A percentile compares a stretch with the other conserved stretches of the same genome.
These are phyloP conservation scores for Trichosporon inkin DNA, from an alignment of 1,284 basidiomycete species.

Conservation along the genomic window DNA sequence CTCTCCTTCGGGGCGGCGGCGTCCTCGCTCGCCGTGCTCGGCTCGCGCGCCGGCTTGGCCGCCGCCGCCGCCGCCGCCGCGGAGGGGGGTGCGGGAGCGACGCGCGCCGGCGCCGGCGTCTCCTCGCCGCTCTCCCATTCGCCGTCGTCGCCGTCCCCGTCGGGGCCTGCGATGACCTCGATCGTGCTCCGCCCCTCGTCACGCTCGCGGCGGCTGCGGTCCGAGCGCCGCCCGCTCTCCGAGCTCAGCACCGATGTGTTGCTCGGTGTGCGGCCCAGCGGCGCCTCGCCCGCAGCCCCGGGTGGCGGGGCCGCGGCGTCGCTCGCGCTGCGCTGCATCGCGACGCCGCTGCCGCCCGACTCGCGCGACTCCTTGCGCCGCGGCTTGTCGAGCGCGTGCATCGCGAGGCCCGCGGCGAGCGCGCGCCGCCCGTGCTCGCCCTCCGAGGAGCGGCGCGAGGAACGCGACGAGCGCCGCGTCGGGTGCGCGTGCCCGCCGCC, in stretches of 20 bases:
- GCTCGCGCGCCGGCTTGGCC: slow-evolving; percentile 13
- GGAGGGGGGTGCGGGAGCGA: no score
- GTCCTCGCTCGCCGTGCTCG: no score
- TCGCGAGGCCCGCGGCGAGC: slow-evolving; percentile 38
- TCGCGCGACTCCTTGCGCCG: neutral
- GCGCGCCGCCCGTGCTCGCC: slow-evolving; percentile 40
- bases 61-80: neutral
- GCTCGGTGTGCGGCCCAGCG: neutral
- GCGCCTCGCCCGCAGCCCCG: neutral
- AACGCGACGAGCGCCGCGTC: slow-evolving; percentile 16
- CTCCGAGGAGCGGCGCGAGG: slow-evolving; percentile 28
- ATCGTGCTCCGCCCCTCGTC: slow-evolving; percentile 13
- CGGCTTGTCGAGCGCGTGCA: slow-evolving; percentile 35
- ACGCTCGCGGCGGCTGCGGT: neutral
- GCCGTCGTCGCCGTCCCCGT: slow-evolving; percentile 6
- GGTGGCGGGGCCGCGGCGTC: neutral
- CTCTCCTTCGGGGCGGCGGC: no score
- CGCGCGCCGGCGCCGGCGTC: slow-evolving; percentile 13
- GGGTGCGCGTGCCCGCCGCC: slow-evolving; percentile 15
- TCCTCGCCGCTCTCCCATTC: slow-evolving; percentile 26
- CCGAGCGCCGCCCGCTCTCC: neutral
- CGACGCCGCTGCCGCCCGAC: neutral
- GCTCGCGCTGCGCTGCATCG: neutral
- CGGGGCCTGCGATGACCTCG: slow-evolving; percentile 16
- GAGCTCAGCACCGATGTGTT: neutral